Conservation (phyloP, 306 rosid genomes). For the Rosa multiflora region DNA sequence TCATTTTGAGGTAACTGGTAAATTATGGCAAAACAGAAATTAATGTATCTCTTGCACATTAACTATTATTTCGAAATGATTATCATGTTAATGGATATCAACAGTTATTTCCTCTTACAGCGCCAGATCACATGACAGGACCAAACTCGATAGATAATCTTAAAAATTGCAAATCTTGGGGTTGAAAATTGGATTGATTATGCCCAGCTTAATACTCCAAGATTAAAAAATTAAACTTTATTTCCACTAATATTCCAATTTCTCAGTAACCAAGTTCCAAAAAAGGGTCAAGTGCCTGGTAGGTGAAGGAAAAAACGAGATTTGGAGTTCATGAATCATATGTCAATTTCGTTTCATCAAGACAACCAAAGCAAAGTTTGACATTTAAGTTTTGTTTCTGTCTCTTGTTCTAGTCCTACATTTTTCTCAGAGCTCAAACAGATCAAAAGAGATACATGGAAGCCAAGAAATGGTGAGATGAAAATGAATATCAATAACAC, state of each 20-base stretch:
- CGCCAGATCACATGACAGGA: background rate
- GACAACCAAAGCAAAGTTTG: background rate
- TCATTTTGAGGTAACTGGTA: background rate
- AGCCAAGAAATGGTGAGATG: background rate
- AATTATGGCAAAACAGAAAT: background rate
- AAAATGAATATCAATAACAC: background rate
- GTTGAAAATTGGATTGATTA: background rate
- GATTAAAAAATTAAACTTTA: background rate
- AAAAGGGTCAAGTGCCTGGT: background rate
- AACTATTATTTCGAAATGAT: background rate
- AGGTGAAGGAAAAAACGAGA: background rate
- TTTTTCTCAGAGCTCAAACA: background rate
- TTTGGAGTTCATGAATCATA: background rate
- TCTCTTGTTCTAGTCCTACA: constrained; percentile 1
- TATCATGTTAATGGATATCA: background rate
- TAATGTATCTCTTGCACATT: background rate
- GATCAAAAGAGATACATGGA: background rate
- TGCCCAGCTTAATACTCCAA: background rate
- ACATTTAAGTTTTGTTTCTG: background rate
- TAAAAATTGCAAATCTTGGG: background rate
- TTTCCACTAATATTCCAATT: background rate
- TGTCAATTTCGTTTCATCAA: no score
- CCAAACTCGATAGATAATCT: background rate
- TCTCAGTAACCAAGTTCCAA: background rate
- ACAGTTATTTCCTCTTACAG: background rate